Conservation (phyloP, 2,329 filamentous ascomycete species). For the Neopestalotiopsis rosae region DNA sequence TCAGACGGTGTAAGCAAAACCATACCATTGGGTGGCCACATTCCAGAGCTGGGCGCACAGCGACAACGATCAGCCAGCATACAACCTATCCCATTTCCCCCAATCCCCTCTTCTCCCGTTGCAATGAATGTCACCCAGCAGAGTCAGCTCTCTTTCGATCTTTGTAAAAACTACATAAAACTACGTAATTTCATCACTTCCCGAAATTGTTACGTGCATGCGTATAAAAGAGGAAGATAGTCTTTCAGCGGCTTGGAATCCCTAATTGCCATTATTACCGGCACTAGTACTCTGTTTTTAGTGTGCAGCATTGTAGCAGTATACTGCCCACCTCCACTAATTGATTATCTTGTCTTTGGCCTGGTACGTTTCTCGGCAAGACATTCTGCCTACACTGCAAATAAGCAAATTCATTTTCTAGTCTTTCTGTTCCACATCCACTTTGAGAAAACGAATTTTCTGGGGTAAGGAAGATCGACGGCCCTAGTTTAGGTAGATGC, state of each 20-base stretch:
- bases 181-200: background rate
- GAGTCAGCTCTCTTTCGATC: background rate
- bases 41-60: background rate
- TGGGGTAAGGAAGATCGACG: background rate
- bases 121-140: background rate
- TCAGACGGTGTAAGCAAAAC: background rate
- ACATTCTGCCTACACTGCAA: background rate
- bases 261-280: background rate
- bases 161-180: background rate
- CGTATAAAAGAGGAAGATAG: background rate
- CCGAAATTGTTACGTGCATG: background rate
- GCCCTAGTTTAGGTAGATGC: background rate
- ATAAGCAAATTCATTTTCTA: background rate
- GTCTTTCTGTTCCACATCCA: background rate
- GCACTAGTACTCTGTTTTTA: background rate
- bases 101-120: background rate
- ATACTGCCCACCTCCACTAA: background rate
- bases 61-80: background rate
- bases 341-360: no score
- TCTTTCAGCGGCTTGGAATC: background rate
- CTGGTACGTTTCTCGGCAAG: background rate
- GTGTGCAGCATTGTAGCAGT: background rate
- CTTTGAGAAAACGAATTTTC: background rate
- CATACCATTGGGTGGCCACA: background rate
- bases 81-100: background rate